Evolutionary conservation across 1,139 yeast genomes (phyloP), one percentile per base, ranked within the genome.

Genomic region (Insectozyma bohioensis): DNA sequence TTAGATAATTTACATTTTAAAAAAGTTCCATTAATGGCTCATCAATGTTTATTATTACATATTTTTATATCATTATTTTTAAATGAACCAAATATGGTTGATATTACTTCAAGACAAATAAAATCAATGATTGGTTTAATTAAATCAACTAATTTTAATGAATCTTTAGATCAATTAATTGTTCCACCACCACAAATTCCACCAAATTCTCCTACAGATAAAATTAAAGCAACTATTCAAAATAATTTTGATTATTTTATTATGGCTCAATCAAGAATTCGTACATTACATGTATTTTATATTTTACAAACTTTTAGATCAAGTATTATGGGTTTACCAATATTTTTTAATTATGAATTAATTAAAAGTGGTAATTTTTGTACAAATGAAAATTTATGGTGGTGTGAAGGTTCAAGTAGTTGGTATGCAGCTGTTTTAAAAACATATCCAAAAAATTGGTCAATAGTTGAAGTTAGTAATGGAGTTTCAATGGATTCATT

Each of bases 11-110:
- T 65, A 32, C 73, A 72, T 40, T 75, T 76, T 49, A 76, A 78
- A 43, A 73, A 75, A 30, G 85, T 87, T 1, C 96, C 96, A 2
- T 56, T 87, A 32, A 85, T 92, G 87, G 74, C 88, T n/a, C 85
- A 87, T 33, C 97, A 90, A 55, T 78, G 94, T 33, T 72, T 86
- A 54, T 80, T 86, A 5, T 66, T 90, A 35, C 85, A 87, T 42
- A 85, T 87, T 30, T 82, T 86, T 48, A 79, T 86, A 43, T 88
- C 94, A 7, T 76, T 87, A 60, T 86, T 88, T 56, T 79, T 84
- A 51, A 84, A 84, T 52, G 95, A 86, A 51, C 66, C 68, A 11
- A 75, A 79, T 31, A 84, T 86, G 58, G 77, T 82, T 12, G 85
- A 82, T 40, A 72, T 82, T 28, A 85, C 94, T 33, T 71, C 83